Percentiles rank a stretch among this genome's conserved stretches.
Conservation (phyloP, 768 basidiomycete species). For the Lyophyllum shimeji region DNA sequence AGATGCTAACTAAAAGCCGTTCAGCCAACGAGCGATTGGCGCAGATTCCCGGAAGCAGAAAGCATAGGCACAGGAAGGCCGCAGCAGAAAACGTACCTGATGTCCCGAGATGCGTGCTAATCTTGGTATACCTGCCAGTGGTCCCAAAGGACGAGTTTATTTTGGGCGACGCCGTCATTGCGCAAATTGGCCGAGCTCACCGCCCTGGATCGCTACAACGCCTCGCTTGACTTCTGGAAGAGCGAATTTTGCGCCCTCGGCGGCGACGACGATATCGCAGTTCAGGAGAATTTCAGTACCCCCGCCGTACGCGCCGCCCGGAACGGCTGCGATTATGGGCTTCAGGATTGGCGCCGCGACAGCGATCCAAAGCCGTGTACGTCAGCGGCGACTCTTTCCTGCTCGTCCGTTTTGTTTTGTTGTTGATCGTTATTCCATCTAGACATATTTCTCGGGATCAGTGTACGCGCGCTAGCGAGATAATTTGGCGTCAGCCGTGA, state of each 20-base stretch:
- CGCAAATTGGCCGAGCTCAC: slow-evolving; percentile 34
- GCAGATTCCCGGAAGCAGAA: not conserved
- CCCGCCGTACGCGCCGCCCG: slow-evolving; percentile 71
- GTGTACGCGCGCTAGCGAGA: not conserved
- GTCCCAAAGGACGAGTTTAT: not conserved
- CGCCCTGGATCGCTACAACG: slow-evolving; percentile 71
- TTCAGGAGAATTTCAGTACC: slow-evolving; percentile 71
- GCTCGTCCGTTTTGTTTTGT: slow-evolving; percentile 41
- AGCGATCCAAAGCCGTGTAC: slow-evolving; percentile 70
- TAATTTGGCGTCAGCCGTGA: slow-evolving; percentile 3
- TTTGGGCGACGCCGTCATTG: not conserved
- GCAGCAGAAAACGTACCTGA: slow-evolving; percentile 55
- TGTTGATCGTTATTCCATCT: slow-evolving; percentile 65
- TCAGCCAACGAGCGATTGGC: slow-evolving; percentile 10
- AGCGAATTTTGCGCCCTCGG: slow-evolving; percentile 65
- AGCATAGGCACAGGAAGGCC: slow-evolving; percentile 1
- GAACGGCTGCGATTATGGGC: slow-evolving; percentile 79
- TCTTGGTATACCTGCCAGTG: slow-evolving; percentile 74
- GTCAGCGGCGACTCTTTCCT: slow-evolving; percentile 36
- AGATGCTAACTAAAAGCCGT: slow-evolving; percentile 55
- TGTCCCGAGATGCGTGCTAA: slow-evolving; percentile 66
- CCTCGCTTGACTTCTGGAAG: slow-evolving; percentile 80
- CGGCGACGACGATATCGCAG: slow-evolving; percentile 75
- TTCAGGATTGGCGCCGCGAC: slow-evolving; percentile 67
- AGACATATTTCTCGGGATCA: not conserved